These are phyloP conservation scores for Trypanosoma conorhini DNA, from an alignment of 208 protist genomes.

Conservation along the genomic window DNA sequence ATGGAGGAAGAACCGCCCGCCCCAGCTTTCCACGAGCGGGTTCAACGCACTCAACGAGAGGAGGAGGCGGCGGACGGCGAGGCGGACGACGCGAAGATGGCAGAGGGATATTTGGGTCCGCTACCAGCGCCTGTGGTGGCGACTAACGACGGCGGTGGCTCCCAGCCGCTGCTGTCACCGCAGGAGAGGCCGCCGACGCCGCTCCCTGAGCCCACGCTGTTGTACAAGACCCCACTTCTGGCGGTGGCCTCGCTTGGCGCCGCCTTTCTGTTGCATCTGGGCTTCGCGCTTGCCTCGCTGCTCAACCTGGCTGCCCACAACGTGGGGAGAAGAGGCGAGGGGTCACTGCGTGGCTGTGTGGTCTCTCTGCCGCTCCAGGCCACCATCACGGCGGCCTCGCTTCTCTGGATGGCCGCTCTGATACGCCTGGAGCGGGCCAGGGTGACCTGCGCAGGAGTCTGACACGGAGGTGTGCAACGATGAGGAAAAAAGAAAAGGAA, in stretches of 20 bases:
- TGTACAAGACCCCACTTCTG: constrained; percentile 3
- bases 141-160: background rate
- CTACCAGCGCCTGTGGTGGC: background rate
- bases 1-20: background rate
- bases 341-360: constrained; percentile 37
- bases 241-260: constrained; percentile 9
- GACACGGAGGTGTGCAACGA: background rate
- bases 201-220: constrained; percentile 8
- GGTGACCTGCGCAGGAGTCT: background rate
- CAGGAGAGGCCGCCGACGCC: background rate
- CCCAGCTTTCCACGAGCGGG: background rate
- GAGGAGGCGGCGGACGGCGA: background rate
- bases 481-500: too few species aligned
- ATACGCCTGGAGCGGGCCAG: constrained; percentile 37
- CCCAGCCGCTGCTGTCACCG: background rate
- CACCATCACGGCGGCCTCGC: constrained; percentile 40
- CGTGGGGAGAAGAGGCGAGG: constrained; percentile 15
- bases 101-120: background rate
- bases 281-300: constrained; percentile 28
- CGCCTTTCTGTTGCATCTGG: constrained; percentile 14
- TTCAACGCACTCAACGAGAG: background rate
- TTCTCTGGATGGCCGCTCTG: constrained; percentile 32
- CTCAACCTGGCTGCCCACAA: constrained; percentile 30
- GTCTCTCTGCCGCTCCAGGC: constrained; percentile 54
- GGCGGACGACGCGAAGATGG: background rate